Evolutionary conservation across 1,284 basidiomycete genomes (phyloP).

Genomic region (Heterobasidion occidentale): DNA sequence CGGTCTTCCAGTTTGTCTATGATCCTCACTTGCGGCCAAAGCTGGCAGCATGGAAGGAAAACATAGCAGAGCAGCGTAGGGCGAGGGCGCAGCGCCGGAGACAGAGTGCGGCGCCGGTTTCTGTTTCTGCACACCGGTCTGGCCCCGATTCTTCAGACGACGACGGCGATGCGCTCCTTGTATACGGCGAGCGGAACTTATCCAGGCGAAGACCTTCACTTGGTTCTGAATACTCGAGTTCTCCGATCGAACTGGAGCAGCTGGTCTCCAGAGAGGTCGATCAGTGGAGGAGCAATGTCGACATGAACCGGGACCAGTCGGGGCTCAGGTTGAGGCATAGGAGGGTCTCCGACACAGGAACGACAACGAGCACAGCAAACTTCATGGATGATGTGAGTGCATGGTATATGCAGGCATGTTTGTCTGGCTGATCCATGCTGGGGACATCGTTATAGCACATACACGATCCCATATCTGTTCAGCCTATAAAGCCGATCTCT

Average conservation of each 20-base stretch:
- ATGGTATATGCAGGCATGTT: not conserved
- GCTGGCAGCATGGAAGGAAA: constrained; percentile 43
- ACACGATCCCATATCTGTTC: not conserved
- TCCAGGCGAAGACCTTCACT: constrained; percentile 4
- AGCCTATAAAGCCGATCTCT: not conserved
- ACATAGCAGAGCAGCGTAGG: constrained; percentile 32
- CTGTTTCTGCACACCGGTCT: constrained; percentile 13
- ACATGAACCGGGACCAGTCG: constrained; percentile 4
- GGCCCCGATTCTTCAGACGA: constrained; percentile 10
- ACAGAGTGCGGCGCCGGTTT: constrained; percentile 13
- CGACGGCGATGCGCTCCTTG: constrained; percentile 11
- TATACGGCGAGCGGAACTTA: constrained; percentile 10
- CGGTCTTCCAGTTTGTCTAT: constrained; percentile 40
- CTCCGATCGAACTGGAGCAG: constrained; percentile 39
- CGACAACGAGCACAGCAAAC: not conserved
- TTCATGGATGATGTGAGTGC: constrained; percentile 3
- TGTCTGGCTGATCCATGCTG: not conserved
- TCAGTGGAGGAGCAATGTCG: constrained; percentile 36
- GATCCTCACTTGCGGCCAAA: constrained; percentile 55
- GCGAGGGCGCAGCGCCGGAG: constrained; percentile 10
- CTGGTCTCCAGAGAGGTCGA: constrained; percentile 39
- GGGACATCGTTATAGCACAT: not conserved
- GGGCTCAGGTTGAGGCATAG: constrained; percentile 6
- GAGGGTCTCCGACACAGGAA: not conserved
- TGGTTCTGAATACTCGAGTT: constrained; percentile 1